phyloP scores from a whole-genome alignment of 305 asterid species.

The Solanum chacoense region DNA sequence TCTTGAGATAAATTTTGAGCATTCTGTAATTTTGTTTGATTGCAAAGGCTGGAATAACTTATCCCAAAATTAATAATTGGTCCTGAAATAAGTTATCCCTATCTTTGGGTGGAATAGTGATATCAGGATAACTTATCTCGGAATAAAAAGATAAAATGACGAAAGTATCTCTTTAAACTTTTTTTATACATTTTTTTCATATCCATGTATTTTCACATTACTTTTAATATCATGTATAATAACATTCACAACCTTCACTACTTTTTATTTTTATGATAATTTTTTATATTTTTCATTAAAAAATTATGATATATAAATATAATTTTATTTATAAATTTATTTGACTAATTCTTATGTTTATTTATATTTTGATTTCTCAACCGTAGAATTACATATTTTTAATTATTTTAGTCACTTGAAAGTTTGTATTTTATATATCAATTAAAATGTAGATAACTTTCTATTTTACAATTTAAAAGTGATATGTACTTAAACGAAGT shows the following conservation, averaged over 20 bases:
- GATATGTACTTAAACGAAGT: neutral
- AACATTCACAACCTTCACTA: neutral
- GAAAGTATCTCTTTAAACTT: neutral
- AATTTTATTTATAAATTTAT: too few relatives aligned
- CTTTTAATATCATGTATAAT: neutral
- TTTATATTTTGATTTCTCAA: neutral
- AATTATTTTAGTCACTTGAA: neutral
- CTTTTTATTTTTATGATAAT: too few relatives aligned
- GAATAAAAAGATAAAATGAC: neutral
- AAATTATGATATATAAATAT: neutral
- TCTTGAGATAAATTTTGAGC: neutral
- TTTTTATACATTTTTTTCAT: neutral
- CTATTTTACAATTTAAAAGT: neutral
- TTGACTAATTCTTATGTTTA: neutral
- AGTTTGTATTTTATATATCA: neutral
- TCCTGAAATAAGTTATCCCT: neutral
- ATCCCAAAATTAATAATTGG: neutral
- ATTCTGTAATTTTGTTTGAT: neutral
- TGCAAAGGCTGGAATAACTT: neutral
- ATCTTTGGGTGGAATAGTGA: neutral
- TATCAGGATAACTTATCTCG: neutral
- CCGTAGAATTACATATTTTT: neutral
- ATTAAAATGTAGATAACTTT: too few relatives aligned
- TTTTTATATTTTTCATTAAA: too few relatives aligned
- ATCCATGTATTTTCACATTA: neutral